phyloP scores from a whole-genome alignment of 495 filamentous ascomycete genomes.

The Tuber calosporum region DNA sequence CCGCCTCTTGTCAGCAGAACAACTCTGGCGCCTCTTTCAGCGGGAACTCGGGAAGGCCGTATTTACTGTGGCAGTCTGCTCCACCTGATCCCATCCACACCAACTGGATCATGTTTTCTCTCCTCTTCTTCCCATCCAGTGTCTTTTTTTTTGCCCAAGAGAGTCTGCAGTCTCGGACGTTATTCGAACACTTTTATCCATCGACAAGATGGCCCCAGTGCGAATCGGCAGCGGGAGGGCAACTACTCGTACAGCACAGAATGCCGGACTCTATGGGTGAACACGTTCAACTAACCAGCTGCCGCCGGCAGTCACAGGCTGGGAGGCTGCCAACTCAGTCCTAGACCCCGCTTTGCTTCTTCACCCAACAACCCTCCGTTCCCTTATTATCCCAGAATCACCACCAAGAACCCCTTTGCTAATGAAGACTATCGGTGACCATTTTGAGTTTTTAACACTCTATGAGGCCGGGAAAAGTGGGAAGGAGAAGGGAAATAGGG shows the following conservation, averaged over 20 bases:
- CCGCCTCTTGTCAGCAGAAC: constrained; percentile 25
- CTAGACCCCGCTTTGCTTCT: constrained; percentile 31
- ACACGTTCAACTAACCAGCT: not conserved
- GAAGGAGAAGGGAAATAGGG: not conserved
- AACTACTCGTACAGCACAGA: constrained; percentile 1
- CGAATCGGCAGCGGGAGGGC: not conserved
- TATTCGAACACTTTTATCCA: not conserved
- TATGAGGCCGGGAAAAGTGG: not conserved
- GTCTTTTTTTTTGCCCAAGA: not conserved
- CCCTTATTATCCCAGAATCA: constrained; percentile 6
- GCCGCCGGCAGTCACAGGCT: constrained; percentile 3
- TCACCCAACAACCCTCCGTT: constrained; percentile 13
- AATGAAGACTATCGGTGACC: constrained; percentile 8
- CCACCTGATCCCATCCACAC: constrained; percentile 1
- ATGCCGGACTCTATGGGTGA: not conserved
- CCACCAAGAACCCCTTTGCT: not conserved
- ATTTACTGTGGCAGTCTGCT: constrained; percentile 14
- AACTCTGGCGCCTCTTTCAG: constrained; percentile 14
- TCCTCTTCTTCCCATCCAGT: constrained; percentile 13
- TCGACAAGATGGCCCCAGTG: not conserved
- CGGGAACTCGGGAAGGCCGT: constrained; percentile 17
- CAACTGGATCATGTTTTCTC: not conserved
- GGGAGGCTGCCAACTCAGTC: constrained; percentile 21
- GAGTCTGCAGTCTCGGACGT: not conserved
- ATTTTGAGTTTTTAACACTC: constrained; percentile 27